These are phyloP conservation scores for Phallus indusiatus DNA, from an alignment of 768 basidiomycete species.

Conservation along the genomic window DNA sequence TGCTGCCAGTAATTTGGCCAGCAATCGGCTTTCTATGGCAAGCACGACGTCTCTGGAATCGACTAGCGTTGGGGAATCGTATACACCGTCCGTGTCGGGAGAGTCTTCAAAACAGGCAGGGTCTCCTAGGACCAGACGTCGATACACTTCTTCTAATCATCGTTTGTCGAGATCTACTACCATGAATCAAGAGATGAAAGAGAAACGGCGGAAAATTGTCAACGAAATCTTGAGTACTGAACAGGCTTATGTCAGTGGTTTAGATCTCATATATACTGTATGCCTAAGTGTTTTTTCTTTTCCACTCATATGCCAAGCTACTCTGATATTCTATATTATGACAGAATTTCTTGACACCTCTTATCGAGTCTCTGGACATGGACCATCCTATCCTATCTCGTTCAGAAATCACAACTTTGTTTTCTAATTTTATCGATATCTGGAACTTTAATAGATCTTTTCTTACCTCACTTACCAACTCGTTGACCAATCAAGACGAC, in stretches of 20 bases:
- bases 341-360: conserved; percentile 76
- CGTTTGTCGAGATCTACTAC: conserved; percentile 26
- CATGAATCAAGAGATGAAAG: conserved; percentile 37
- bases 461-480: conserved; percentile 46
- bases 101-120: conserved; percentile 11
- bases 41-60: conserved; percentile 72
- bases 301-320: not conserved
- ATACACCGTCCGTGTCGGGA: conserved; percentile 2
- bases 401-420: conserved; percentile 58
- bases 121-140: conserved; percentile 20
- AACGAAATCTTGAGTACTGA: conserved; percentile 78
- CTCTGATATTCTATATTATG: too few species aligned
- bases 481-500: conserved; percentile 24
- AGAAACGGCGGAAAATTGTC: conserved; percentile 61
- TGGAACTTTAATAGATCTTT: conserved; percentile 82
- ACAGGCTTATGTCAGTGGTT: conserved; percentile 67
- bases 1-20: conserved; percentile 20
- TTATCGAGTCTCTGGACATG: conserved; percentile 66
- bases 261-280: conserved; percentile 77
- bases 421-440: conserved; percentile 86
- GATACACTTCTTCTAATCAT: conserved; percentile 23
- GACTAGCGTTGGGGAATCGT: conserved; percentile 40
- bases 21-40: conserved; percentile 54
- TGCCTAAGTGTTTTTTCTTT: conserved; percentile 18
- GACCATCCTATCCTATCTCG: conserved; percentile 60